Conservation (phyloP, 352 stramenopile genomes). For the Thraustochytrium striatum region DNA sequence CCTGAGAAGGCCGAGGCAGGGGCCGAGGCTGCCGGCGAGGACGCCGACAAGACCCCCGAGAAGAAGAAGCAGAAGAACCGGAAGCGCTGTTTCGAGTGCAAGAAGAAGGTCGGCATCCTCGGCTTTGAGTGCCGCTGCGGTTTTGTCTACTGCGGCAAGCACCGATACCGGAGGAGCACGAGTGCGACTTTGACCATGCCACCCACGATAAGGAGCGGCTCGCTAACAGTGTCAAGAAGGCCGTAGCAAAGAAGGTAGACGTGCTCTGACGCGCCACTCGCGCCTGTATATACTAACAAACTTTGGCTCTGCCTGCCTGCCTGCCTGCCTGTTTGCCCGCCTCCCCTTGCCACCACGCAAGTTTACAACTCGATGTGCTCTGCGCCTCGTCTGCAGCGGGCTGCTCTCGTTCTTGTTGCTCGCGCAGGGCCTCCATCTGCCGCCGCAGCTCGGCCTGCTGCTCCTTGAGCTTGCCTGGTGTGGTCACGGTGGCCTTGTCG, state of each 20-base stretch:
- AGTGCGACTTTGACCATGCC: constrained; percentile 32
- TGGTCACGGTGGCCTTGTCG: constrained; percentile 39
- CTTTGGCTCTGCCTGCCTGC: too few species aligned
- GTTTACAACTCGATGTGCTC: constrained; percentile 38
- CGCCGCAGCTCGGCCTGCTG: constrained; percentile 5
- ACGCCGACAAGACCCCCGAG: neutral
- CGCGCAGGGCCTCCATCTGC: constrained; percentile 15
- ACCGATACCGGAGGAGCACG: constrained; percentile 75
- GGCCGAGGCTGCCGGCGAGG: constrained; percentile 4
- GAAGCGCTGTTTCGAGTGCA: constrained; percentile 81
- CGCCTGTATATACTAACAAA: too few species aligned
- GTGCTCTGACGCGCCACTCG: neutral
- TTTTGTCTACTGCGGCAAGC: constrained; percentile 74
- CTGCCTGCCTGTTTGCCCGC: neutral
- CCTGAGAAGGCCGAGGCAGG: constrained; percentile 11
- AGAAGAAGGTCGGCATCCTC: constrained; percentile 80
- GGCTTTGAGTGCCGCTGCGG: constrained; percentile 79
- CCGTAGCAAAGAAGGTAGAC: constrained; percentile 31
- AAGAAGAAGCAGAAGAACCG: constrained; percentile 74
- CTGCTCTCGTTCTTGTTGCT: neutral
- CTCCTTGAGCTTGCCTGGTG: constrained; percentile 23
- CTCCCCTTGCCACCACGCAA: neutral
- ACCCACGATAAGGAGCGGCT: constrained; percentile 3
- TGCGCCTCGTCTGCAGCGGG: neutral
- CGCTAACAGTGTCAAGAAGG: neutral